Evolutionary conservation across 2,329 filamentous ascomycete species (phyloP).

Genomic region (Beauveria asiatica): DNA sequence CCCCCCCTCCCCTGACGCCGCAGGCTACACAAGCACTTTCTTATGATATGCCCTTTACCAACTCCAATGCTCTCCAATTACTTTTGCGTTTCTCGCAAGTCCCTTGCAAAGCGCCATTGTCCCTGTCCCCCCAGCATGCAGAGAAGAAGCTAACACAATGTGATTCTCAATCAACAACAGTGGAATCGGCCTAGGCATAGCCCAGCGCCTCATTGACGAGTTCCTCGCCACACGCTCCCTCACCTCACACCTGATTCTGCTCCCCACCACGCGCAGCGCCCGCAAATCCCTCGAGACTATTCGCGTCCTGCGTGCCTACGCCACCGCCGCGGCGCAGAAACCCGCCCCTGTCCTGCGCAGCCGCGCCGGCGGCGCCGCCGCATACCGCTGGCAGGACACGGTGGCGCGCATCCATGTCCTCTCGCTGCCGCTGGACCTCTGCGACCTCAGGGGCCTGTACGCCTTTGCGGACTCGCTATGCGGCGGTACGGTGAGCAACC

Average conservation of each 20-base stretch:
- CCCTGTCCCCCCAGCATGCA: background rate
- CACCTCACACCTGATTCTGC: constrained; percentile 63
- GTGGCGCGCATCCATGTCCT: constrained; percentile 49
- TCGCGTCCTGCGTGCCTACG: constrained; percentile 52
- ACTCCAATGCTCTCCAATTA: background rate
- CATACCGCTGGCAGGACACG: constrained; percentile 28
- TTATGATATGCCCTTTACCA: background rate
- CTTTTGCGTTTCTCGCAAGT: background rate
- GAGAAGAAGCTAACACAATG: background rate
- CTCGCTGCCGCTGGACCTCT: constrained; percentile 51
- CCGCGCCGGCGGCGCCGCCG: constrained; percentile 23
- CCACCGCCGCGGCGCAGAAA: constrained; percentile 32
- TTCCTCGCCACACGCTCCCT: constrained; percentile 65
- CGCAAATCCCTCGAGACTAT: constrained; percentile 69
- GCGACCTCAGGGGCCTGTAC: constrained; percentile 45
- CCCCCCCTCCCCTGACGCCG: background rate
- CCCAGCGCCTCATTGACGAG: constrained; percentile 79
- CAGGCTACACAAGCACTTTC: background rate
- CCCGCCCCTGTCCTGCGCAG: constrained; percentile 28
- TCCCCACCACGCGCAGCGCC: constrained; percentile 72
- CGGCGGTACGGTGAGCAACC: constrained; percentile 36
- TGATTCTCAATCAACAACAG: constrained; percentile 35
- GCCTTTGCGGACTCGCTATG: constrained; percentile 39
- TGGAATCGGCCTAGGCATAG: constrained; percentile 78
- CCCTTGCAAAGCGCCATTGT: background rate